Evolutionary conservation across 1,284 basidiomycete species (phyloP), one percentile per base, ranked within the genome.

Genomic region (Trichosporon sp.): DNA sequence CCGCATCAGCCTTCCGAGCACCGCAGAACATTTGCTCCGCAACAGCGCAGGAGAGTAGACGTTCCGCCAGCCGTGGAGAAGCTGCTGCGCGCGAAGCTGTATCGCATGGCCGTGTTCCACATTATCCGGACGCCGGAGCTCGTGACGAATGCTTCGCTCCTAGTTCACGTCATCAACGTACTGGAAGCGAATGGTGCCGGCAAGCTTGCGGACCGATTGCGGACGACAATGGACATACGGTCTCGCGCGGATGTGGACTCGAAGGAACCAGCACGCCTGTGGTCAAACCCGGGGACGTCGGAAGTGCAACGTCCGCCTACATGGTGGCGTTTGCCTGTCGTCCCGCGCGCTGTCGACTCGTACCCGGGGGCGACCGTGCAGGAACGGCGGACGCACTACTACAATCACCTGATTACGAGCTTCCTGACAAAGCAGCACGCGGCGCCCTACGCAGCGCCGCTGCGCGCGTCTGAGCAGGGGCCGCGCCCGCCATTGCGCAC

Each of bases 61-160:
- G 44, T 76, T 6, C 80, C 80, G 0, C 74, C 73, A 0, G 56
- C 71, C 15, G 65, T 81, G 23, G 56, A 68, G 42, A 71, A 72
- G 29, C 75, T 81, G 6, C 76, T 81, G 32, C 42, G 67, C 21
- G 70, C 74, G 9, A 74, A 76, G 18, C 74, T 80, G 13, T 79
- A 74, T 66, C 75, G 79, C 18, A 67, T 79, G 31, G 69, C 77
- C 7, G 77, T 77, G 9, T 79, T 78, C 62, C 76, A 76, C 56
- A 58, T 78, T 15, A 67, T 81, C 66, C 68, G 69, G 27, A 74
- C 72, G 15, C 76, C 78, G 2, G 73, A 75, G 64, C 74, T 74
- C 66, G 68, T 75, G 31, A 53, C 71, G n/a, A 68, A 79, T 58
- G 60, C 42, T 1, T 21, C 44, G 1, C 64, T 80, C 27, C 31